Evolutionary conservation across 148 eudicot species (phyloP).

Genomic region (Rhododendron ovatum): DNA sequence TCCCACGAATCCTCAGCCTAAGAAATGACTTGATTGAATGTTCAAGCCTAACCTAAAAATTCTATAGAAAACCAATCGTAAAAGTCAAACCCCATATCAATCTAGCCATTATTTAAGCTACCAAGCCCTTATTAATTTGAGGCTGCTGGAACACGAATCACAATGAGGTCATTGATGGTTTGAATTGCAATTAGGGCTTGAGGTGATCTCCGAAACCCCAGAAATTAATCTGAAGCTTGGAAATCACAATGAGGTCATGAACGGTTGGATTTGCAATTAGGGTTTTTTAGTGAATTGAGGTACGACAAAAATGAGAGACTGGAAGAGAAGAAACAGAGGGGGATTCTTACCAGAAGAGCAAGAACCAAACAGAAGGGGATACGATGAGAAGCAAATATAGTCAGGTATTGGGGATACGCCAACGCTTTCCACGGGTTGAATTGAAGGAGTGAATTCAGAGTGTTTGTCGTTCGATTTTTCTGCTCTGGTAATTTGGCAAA

Average conservation of each 20-base stretch:
- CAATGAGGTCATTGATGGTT: too few species aligned
- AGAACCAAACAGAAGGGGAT: conserved; percentile 12
- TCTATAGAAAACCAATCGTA: conserved; percentile 2
- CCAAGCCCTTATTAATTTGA: neutral
- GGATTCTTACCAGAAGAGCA: conserved; percentile 29
- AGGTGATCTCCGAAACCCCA: neutral
- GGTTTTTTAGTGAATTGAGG: neutral
- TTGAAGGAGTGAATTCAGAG: neutral
- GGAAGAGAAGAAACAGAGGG: neutral
- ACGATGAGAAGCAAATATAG: neutral
- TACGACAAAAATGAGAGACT: neutral
- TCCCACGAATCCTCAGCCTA: conserved; percentile 1
- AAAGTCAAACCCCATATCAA: neutral
- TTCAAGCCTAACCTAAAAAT: neutral
- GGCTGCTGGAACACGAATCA: conserved; percentile 6
- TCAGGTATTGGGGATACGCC: neutral
- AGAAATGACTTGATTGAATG: neutral
- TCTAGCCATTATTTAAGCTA: neutral
- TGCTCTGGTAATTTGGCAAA: neutral
- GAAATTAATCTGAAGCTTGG: neutral
- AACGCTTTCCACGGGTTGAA: neutral
- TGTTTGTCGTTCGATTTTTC: neutral
- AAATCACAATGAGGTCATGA: neutral
- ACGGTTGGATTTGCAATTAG: neutral
- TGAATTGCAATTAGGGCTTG: neutral